Percentiles rank a stretch among this genome's conserved stretches.
phyloP scores from a whole-genome alignment of 306 rosid species.

The Vigna angularis region DNA sequence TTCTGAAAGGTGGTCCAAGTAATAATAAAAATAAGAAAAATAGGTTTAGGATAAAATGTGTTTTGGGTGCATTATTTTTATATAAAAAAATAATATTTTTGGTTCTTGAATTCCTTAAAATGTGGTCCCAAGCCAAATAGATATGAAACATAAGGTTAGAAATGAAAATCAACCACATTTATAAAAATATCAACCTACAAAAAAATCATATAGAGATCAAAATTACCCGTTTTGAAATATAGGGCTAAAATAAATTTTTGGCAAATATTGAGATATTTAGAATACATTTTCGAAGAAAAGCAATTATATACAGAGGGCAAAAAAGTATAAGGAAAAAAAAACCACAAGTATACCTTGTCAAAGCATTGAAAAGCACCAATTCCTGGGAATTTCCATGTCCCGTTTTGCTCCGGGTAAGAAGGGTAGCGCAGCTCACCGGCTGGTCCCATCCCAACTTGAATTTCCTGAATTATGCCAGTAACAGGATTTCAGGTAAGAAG shows the following conservation, averaged over 20 bases:
- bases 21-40: too few species aligned
- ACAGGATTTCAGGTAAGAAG: constrained; percentile 21
- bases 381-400: constrained; percentile 94
- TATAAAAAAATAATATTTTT: neutral
- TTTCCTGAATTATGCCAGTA: constrained; percentile 66
- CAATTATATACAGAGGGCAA: neutral
- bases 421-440: constrained; percentile 98
- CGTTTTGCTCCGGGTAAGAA: constrained; percentile 91
- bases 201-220: neutral
- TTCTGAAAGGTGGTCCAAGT: neutral
- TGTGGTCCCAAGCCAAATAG: neutral
- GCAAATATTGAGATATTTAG: neutral
- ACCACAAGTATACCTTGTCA: constrained; percentile 69
- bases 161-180: neutral
- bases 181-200: neutral
- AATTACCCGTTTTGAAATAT: neutral
- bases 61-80: too few species aligned
- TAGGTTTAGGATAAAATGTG: too few species aligned
- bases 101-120: neutral
- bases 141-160: neutral
- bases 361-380: constrained; percentile 96
- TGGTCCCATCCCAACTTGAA: constrained; percentile 99
- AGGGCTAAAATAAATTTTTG: neutral
- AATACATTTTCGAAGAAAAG: neutral
- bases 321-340: neutral